Percentiles rank a stretch among this genome's conserved stretches.
Evolutionary conservation across 2,329 filamentous ascomycete species (phyloP).

Genomic region (Aspergillus sp.): DNA sequence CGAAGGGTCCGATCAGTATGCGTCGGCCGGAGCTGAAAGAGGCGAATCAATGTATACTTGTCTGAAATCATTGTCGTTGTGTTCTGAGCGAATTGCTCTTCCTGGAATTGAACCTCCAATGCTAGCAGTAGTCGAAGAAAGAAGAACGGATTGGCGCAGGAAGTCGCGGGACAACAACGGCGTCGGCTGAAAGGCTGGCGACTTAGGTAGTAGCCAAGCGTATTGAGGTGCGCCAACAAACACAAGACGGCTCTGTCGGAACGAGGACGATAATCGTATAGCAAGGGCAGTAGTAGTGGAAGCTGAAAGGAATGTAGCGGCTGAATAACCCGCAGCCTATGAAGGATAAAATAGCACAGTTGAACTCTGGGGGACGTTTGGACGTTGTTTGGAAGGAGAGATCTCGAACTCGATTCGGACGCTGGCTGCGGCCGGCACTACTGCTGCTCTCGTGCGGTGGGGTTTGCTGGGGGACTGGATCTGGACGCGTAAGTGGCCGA

Average conservation of each 20-base stretch:
- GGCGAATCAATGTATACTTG: conserved; percentile 39
- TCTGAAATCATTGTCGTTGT: conserved; percentile 46
- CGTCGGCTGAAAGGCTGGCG: conserved; percentile 13
- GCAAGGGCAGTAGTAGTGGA: conserved; percentile 13
- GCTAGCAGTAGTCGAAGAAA: conserved; percentile 26
- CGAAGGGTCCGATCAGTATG: conserved; percentile 26
- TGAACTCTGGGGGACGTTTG: conserved; percentile 17
- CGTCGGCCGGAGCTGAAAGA: conserved; percentile 15
- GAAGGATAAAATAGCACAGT: conserved; percentile 8
- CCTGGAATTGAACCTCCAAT: conserved; percentile 37
- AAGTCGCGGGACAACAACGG: conserved; percentile 9
- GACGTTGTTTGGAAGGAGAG: conserved; percentile 20
- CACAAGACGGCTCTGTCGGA: conserved; percentile 7
- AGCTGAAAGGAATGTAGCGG: conserved; percentile 17
- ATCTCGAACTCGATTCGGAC: conserved; percentile 20
- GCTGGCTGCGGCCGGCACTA: conserved; percentile 20
- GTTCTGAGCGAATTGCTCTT: conserved; percentile 44
- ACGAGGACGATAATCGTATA: not conserved
- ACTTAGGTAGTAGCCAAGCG: conserved; percentile 22
- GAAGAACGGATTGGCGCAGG: conserved; percentile 12
- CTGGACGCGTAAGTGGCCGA: conserved; percentile 30
- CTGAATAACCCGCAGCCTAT: conserved; percentile 21
- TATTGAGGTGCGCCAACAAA: conserved; percentile 24
- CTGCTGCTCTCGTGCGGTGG: conserved; percentile 30
- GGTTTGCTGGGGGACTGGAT: conserved; percentile 27